These are phyloP conservation scores for Cryphonectria carpinicola DNA, from an alignment of 2,329 filamentous ascomycete genomes.

Conservation along the genomic window DNA sequence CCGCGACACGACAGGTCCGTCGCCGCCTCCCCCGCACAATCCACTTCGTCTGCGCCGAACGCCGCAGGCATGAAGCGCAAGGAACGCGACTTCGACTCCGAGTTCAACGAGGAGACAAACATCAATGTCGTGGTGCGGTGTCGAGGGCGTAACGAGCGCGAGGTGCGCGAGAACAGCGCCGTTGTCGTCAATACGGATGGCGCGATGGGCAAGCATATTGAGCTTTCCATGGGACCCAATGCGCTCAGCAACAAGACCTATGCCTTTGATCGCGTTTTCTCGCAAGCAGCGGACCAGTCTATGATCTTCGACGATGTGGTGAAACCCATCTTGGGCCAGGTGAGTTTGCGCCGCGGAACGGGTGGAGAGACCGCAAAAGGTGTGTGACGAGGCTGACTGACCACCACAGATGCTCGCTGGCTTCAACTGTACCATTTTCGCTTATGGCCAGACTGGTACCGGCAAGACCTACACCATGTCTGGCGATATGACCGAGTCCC, in stretches of 20 bases:
- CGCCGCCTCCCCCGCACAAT: conserved; percentile 72
- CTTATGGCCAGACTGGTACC: conserved; percentile 96
- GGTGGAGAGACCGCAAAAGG: conserved; percentile 7
- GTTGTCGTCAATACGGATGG: conserved; percentile 88
- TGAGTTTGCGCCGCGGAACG: conserved; percentile 41
- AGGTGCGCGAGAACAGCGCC: conserved; percentile 91
- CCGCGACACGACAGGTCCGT: conserved; percentile 46
- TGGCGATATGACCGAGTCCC: conserved; percentile 87
- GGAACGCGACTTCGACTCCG: conserved; percentile 77
- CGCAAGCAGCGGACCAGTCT: conserved; percentile 87
- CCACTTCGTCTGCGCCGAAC: conserved; percentile 63
- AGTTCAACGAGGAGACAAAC: conserved; percentile 80
- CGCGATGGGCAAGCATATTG: conserved; percentile 81
- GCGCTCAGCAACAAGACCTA: conserved; percentile 96
- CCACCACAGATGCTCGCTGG: conserved; percentile 78
- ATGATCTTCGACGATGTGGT: conserved; percentile 97
- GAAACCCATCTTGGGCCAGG: conserved; percentile 89
- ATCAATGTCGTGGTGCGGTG: conserved; percentile 98
- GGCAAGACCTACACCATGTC: conserved; percentile 99
- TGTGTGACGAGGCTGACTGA: conserved; percentile 14
- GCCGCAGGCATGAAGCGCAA: conserved; percentile 76
- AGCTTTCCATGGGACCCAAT: conserved; percentile 89
- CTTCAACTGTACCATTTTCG: conserved; percentile 98
- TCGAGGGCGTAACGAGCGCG: conserved; percentile 87
- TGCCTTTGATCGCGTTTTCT: conserved; percentile 96